Evolutionary conservation across 129 eudicot species (phyloP), one percentile per base, ranked within the genome.

Genomic region (Pittosporum tobira): DNA sequence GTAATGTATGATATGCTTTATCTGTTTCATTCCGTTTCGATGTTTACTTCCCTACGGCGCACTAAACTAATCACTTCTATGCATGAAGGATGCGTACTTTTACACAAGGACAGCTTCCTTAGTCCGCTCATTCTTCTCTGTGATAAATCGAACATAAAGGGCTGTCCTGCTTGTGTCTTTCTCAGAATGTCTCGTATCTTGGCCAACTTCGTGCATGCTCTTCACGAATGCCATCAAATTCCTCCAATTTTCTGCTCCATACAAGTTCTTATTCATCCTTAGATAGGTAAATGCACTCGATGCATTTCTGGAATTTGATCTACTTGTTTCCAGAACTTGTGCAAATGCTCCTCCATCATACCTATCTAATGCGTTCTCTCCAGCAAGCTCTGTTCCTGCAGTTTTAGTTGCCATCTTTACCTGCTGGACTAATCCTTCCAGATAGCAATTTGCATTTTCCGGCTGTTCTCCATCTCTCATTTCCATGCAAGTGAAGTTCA

Each of bases 401-500:
- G 69, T 64, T 73, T 56, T 71, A 2, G 94, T 81, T 16, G 96
- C 98, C 67, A 40, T 36, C 77, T 81, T 86, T 5, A 83, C 98
- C 63, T 91, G 98, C 61, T 73, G 65, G 12, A 91, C 96, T 57
- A 91, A 65, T 7, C 89, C 90, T 75, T 86, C 94, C 2, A 94
- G 98, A 0, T 96, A 91, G 72, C 89, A 85, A 49, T 67, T 76
- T 16, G 95, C 94, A 50, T 74, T 68, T 3, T 59, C 73, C 16
- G 96, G 98, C 68, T 91, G 98, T 68, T 91, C 90, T 19, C 73
- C 62, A 57, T 91, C 98, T 69, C 76, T 79, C 98, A 91, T 91
- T 55, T 91, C 98, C 98, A 91, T 91, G 60, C 98, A 91, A 3
- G 98, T 91, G 71, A 86, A 91, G 72, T 91, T 91, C 6, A 91